Evolutionary conservation across 1,139 yeast species (phyloP), one percentile per base, ranked within the genome.

Genomic region (Debaryomycetaceae sp.): DNA sequence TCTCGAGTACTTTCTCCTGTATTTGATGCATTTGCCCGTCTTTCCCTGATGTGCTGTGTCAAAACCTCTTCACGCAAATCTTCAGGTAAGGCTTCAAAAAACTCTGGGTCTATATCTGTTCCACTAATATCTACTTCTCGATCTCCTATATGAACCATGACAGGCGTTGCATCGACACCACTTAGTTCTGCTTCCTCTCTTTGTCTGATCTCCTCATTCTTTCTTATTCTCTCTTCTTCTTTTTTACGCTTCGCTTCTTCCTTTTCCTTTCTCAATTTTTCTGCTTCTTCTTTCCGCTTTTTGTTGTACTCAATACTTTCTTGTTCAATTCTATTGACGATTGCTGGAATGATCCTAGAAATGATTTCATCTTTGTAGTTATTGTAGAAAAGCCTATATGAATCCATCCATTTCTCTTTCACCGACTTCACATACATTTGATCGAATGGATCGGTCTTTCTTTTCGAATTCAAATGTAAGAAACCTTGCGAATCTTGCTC

Each of bases 51-150:
- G 56, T 89, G 96, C 51, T 89, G 95, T 0, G 94, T 81, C 53
- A 88, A 81, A 0, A 89, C 98, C 54, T 91, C 97, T 49, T 89
- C 95, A 39, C 96, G 72, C 86, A 91, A 86, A 40, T 87, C 95
- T 36, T 87, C 96, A 0, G 98, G 98, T 30, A 91, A 70, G 0
- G 96, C 97, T 50, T 84, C 87, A 47, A 91, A 73, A 56, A 89
- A 91, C 51, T 86, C 94, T 0, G 95, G 95, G 61, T 91, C 97
- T 43, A 91, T 88, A 42, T 88, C 97, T 3, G 96, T 83, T 0
- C 91, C 94, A 40, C 94, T 79, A 34, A 91, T 86, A 57, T 91
- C 95, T 28, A 91, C 91, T 42, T 82, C 83, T 29, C 83, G 66
- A 30, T 87, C 95, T 17, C 91, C 92, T 50, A 91, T 84, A 14